Base-by-base conservation (phyloP, 768 basidiomycete genomes). In the Boletus reticulatus region DNA sequence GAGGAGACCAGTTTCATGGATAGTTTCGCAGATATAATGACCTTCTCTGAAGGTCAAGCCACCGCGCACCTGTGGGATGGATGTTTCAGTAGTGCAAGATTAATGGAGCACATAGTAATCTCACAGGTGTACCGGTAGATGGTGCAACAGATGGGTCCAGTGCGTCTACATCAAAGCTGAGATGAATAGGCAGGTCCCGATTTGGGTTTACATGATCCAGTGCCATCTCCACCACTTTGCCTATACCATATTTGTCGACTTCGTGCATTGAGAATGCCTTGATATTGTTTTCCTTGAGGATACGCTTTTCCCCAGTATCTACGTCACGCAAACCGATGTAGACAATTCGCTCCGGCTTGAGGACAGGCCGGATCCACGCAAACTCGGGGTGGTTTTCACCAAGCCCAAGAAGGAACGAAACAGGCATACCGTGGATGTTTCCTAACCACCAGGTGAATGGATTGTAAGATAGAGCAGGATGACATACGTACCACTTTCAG, bases 371-470 rank as follows among this genome's bases (percentile, higher is more conserved):
- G 49, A 85, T 66, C 84, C 87, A 88, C 43, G 72, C 64, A 65
- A 81, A 84, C 55, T 77, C 74, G 55, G 76, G 66, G 39, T 77
- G 39, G 29, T 69, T 68, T 34, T 69, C 61, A 38, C 72, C 75
- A 34, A 78, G 59, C 70, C 78, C 84, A 75, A 85, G 52, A 48
- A 99, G 83, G 83, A 98, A 98, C 6, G 97, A 92, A 43, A 98
- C 83, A 20, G 97, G 97, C 88, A 97, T 98, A 58, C 97, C 97
- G 73, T 99, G 97, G 44, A 99, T 87, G 73, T 98, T 98, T 31
- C 96, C 96, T 82, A 67, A 36, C 9, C 17, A 37, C 16, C 10
- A 9, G 29, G 38, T 67, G 32, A 27, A 42, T 19, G 5, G 2
- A 12, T 9, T 57, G 59, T 27, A 51, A 38, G 29, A 12, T 38